Base-by-base conservation (phyloP, 805 yeast genomes). In the Nadsonia fulvescens region DNA sequence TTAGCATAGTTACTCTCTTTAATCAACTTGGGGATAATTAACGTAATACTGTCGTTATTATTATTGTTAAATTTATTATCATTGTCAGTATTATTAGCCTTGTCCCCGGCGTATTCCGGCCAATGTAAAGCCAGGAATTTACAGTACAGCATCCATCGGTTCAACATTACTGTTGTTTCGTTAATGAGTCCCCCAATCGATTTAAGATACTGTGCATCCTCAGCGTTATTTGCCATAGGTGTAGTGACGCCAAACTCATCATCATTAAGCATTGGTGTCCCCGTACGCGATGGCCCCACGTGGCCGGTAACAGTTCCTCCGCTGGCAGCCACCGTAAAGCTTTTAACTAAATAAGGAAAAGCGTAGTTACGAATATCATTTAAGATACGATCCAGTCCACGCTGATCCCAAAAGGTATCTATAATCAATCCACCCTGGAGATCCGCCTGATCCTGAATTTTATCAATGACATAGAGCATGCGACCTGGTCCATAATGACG, bases 371-470 rank as follows among this genome's bases (percentile, higher is more conserved):
- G 52, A 25, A 74, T 57, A 13, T 71, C 78, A 29, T 59, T 58
- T 13, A 76, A 37, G 6, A 62, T 43, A 32, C 64, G 58, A 15
- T 61, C 70, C 4, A 82, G 41, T 14, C 70, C 57, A 35, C 78
- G 62, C 15, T 66, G 61, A 38, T 83, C 95, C 53, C 71, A 65
- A 41, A 78, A 79, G 0, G 89, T 77, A 46, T 86, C 96, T 29
- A 77, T 58, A 4, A 89, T 76, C 22, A 89, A 56, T 1, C 92
- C 91, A 14, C 86, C 73, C 43, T 89, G 98, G n/a, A 83, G 59
- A 43, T 89, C 98, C 15, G 89, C 72, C 43, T 89, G 98, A 25
- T 65, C 56, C 49, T 86, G 93, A 16, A 89, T 72, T 25, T 66
- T 65, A 11, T 63, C 66, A 37, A 83, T 60, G 6, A 86, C 82